Evolutionary conservation across 495 filamentous ascomycete species (phyloP).

Genomic region (Talaromyces liani): DNA sequence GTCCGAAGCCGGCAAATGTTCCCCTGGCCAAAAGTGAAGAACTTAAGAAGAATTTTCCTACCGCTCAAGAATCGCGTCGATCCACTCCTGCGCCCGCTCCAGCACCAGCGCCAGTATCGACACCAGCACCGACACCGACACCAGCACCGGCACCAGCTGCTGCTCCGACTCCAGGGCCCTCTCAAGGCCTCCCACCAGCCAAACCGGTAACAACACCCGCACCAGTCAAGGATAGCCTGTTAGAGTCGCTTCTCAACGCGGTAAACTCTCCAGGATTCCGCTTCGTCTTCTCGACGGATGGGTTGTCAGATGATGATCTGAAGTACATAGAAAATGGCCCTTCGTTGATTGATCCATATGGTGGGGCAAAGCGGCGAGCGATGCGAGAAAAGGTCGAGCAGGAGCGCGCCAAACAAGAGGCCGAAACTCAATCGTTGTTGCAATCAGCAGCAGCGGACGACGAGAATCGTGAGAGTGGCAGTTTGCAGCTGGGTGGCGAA

Average conservation of each 20-base stretch:
- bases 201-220: slow-evolving; percentile 17
- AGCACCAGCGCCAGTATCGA: not conserved
- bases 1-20: slow-evolving; percentile 63
- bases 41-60: slow-evolving; percentile 24
- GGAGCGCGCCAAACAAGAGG: slow-evolving; percentile 52
- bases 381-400: slow-evolving; percentile 60
- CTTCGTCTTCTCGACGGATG: slow-evolving; percentile 49
- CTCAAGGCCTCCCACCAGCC: slow-evolving; percentile 11
- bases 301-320: slow-evolving; percentile 46
- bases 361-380: slow-evolving; percentile 66
- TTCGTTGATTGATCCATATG: slow-evolving; percentile 71
- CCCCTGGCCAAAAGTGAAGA: slow-evolving; percentile 40
- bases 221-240: slow-evolving; percentile 24
- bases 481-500: slow-evolving; percentile 82
- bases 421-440: slow-evolving; percentile 49
- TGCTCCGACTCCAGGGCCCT: not conserved
- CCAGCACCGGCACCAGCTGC: slow-evolving; percentile 10
- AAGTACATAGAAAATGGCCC: slow-evolving; percentile 56
- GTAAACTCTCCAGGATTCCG: slow-evolving; percentile 51
- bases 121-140: not conserved
- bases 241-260: slow-evolving; percentile 44
- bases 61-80: slow-evolving; percentile 19
- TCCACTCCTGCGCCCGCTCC: slow-evolving; percentile 16
- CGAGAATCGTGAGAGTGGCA: slow-evolving; percentile 66
- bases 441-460: slow-evolving; percentile 44